phyloP scores from a whole-genome alignment of 441 rosid genomes.

The Rhodomyrtus psidioides region DNA sequence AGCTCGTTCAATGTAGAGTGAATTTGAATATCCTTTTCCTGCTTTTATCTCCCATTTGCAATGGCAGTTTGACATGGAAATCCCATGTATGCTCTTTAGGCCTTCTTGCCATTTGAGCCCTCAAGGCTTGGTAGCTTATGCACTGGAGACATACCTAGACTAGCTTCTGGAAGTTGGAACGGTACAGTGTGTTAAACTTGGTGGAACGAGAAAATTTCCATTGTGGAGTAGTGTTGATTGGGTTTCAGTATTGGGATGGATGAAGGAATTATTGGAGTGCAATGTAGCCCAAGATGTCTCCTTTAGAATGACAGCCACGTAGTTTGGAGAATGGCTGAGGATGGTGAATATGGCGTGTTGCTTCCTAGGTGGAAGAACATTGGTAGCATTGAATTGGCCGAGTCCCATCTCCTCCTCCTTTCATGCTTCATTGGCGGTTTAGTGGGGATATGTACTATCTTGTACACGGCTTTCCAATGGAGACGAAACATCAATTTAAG shows the following conservation, averaged over 20 bases:
- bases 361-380: slow-evolving; percentile 44
- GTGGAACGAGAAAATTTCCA: neutral
- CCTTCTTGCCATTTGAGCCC: neutral
- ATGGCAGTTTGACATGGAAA: neutral
- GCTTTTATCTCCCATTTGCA: neutral
- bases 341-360: slow-evolving; percentile 38
- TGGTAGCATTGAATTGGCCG: slow-evolving; percentile 37
- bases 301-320: neutral
- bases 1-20: neutral
- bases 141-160: neutral
- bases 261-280: neutral
- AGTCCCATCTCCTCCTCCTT: slow-evolving; percentile 49
- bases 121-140: neutral
- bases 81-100: neutral
- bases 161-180: neutral
- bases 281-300: neutral
- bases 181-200: neutral
- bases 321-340: slow-evolving; percentile 56
- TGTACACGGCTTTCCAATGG: slow-evolving; percentile 94
- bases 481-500: slow-evolving; percentile 81
- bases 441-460: slow-evolving; percentile 77
- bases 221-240: neutral
- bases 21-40: neutral
- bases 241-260: neutral
- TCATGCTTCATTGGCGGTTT: slow-evolving; percentile 67